phyloP scores from a whole-genome alignment of 163 green algal species.

The Chloromonas sp. region DNA sequence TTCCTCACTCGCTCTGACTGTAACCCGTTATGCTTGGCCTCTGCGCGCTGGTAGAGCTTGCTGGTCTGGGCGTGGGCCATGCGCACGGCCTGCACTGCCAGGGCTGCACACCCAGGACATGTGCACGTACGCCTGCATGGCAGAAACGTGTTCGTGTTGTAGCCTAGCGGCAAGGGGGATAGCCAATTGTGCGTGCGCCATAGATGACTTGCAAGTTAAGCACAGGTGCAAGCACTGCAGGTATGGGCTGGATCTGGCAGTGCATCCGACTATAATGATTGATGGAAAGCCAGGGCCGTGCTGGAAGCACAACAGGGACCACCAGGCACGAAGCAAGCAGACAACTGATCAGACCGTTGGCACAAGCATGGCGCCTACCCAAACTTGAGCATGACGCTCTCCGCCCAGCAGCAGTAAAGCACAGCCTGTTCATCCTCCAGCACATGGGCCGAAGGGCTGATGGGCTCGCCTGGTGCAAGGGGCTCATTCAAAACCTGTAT shows the following conservation, averaged over 20 bases:
- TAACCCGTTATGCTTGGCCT: slow-evolving; percentile 10
- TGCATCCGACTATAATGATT: no score
- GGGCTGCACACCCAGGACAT: slow-evolving; percentile 55
- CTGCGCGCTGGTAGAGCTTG: slow-evolving; percentile 39
- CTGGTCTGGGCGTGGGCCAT: slow-evolving; percentile 54
- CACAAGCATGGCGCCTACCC: slow-evolving; percentile 16
- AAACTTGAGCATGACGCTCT: slow-evolving; percentile 63
- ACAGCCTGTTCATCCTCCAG: slow-evolving; percentile 62
- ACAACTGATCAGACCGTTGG: not conserved
- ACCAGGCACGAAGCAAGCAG: not conserved
- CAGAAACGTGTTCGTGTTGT: not conserved
- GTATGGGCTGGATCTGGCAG: not conserved
- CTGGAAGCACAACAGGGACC: not conserved
- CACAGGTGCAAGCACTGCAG: not conserved
- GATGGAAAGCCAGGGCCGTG: no score
- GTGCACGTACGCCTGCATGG: slow-evolving; percentile 38
- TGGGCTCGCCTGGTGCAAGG: not conserved
- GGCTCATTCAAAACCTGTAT: not conserved
- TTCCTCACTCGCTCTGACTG: slow-evolving; percentile 25
- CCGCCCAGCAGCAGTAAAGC: slow-evolving; percentile 64
- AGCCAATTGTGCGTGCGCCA: no score
- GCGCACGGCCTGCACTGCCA: slow-evolving; percentile 54
- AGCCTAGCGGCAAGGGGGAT: not conserved
- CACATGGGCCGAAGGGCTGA: slow-evolving; percentile 20
- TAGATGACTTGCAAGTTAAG: no score